Percentiles rank a stretch among this genome's conserved stretches.
phyloP scores from a whole-genome alignment of 2,329 filamentous ascomycete genomes.

The Waltergamsia citrina region DNA sequence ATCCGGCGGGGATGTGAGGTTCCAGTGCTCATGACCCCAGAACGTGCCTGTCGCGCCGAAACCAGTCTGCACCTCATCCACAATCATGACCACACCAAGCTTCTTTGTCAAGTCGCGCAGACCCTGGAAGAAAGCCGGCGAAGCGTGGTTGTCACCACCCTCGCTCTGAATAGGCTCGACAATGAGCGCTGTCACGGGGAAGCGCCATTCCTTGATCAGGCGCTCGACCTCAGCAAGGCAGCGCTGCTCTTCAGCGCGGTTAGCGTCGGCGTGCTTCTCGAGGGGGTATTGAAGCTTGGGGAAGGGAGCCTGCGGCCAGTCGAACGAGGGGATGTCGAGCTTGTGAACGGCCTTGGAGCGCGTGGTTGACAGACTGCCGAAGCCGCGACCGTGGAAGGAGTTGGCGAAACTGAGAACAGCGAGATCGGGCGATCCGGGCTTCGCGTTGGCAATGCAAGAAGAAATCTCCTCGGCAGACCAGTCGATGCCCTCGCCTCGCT shows the following conservation, averaged over 20 bases:
- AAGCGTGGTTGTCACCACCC: conserved; percentile 77
- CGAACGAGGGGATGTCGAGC: conserved; percentile 78
- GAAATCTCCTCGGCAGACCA: conserved; percentile 62
- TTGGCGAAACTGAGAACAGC: conserved; percentile 72
- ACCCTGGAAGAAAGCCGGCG: conserved; percentile 67
- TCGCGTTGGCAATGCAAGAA: conserved; percentile 61
- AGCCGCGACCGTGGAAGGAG: conserved; percentile 73
- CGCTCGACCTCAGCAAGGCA: conserved; percentile 66
- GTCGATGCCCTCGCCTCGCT: conserved; percentile 60
- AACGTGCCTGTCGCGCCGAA: conserved; percentile 80
- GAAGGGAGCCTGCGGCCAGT: conserved; percentile 80
- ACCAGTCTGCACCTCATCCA: conserved; percentile 78
- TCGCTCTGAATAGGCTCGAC: conserved; percentile 78
- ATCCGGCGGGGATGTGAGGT: conserved; percentile 60
- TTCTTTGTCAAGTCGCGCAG: conserved; percentile 64
- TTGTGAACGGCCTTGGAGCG: conserved; percentile 80
- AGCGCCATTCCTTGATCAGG: conserved; percentile 56
- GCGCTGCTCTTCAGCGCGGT: conserved; percentile 60
- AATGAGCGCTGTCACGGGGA: conserved; percentile 63
- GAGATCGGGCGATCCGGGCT: conserved; percentile 63
- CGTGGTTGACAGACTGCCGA: conserved; percentile 69
- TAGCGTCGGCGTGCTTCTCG: conserved; percentile 58
- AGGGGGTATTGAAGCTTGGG: conserved; percentile 70
- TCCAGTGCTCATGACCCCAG: conserved; percentile 84
- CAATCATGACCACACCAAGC: conserved; percentile 64